A percentile compares a stretch with the other conserved stretches of the same genome.
These are phyloP conservation scores for Climacium dendroides DNA, from an alignment of 225 moss, liverwort and hornwort genomes.

Conservation along the genomic window DNA sequence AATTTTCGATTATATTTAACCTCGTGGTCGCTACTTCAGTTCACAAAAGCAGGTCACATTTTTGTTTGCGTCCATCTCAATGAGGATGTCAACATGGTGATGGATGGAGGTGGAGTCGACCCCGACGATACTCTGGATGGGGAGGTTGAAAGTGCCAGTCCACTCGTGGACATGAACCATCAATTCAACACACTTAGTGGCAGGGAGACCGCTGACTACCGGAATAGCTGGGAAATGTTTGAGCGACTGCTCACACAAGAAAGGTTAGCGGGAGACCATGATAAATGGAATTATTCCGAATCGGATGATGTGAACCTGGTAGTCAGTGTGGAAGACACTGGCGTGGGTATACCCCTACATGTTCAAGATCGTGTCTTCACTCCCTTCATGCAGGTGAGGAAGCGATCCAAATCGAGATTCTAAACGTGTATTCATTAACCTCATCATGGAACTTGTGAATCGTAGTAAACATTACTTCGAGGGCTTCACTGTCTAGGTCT, in stretches of 20 bases:
- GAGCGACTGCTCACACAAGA: constrained; percentile 42
- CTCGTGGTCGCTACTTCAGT: constrained; percentile 17
- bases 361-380: constrained; percentile 62
- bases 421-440: background rate
- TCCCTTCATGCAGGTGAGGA: constrained; percentile 53
- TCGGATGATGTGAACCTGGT: constrained; percentile 44
- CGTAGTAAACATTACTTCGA: background rate
- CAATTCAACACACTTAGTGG: constrained; percentile 53
- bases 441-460: background rate
- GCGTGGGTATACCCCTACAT: constrained; percentile 51
- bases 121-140: constrained; percentile 35
- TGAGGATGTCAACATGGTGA: constrained; percentile 48
- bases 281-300: constrained; percentile 35
- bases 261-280: constrained; percentile 12
- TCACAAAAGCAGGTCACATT: constrained; percentile 52
- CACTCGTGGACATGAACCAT: constrained; percentile 13
- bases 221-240: constrained; percentile 60
- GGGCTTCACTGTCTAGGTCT: background rate
- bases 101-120: constrained; percentile 33
- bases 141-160: constrained; percentile 45
- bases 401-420: background rate
- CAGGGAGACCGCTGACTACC: constrained; percentile 43
- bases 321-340: constrained; percentile 67
- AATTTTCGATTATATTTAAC: background rate
- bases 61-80: constrained; percentile 60